A percentile compares a stretch with the other conserved stretches of the same genome.
phyloP scores from a whole-genome alignment of 2,329 filamentous ascomycete species.

The Ophiostoma piceae region DNA sequence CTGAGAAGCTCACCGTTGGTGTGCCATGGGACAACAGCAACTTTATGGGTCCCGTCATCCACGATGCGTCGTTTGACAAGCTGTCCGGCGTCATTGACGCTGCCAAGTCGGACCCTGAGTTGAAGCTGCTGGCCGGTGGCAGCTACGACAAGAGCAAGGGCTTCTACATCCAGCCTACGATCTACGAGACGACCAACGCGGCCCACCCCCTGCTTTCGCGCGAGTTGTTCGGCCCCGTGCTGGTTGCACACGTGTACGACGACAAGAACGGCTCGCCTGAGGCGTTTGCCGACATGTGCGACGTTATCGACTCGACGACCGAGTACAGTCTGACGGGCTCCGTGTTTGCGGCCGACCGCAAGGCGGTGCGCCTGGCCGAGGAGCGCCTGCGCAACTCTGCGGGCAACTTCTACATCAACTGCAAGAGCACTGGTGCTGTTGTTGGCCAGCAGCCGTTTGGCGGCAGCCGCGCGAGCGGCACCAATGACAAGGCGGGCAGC shows the following conservation, averaged over 20 bases:
- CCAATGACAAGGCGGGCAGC: slow-evolving; percentile 54
- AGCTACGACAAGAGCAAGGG: slow-evolving; percentile 40
- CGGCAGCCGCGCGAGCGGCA: slow-evolving; percentile 48
- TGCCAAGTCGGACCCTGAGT: slow-evolving; percentile 39
- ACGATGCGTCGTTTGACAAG: slow-evolving; percentile 43
- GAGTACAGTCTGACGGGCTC: slow-evolving; percentile 58
- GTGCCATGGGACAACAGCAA: slow-evolving; percentile 33
- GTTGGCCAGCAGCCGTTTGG: slow-evolving; percentile 55
- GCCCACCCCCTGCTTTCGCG: slow-evolving; percentile 42
- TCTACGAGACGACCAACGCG: slow-evolving; percentile 41
- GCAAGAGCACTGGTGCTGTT: slow-evolving; percentile 52
- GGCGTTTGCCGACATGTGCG: slow-evolving; percentile 47
- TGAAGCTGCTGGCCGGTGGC: slow-evolving; percentile 44
- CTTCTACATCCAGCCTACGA: slow-evolving; percentile 45
- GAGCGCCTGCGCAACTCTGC: slow-evolving; percentile 48
- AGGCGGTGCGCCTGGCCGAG: slow-evolving; percentile 46
- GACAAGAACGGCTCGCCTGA: slow-evolving; percentile 40
- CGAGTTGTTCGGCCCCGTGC: slow-evolving; percentile 47
- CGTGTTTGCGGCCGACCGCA: slow-evolving; percentile 46
- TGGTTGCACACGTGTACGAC: slow-evolving; percentile 45
- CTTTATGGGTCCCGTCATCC: slow-evolving; percentile 48
- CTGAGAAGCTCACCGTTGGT: slow-evolving; percentile 33
- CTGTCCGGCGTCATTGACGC: slow-evolving; percentile 43
- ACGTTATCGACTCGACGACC: slow-evolving; percentile 63
- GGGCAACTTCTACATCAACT: slow-evolving; percentile 56